phyloP scores from a whole-genome alignment of 2,329 filamentous ascomycete species.

The Ophiostoma ulmi region DNA sequence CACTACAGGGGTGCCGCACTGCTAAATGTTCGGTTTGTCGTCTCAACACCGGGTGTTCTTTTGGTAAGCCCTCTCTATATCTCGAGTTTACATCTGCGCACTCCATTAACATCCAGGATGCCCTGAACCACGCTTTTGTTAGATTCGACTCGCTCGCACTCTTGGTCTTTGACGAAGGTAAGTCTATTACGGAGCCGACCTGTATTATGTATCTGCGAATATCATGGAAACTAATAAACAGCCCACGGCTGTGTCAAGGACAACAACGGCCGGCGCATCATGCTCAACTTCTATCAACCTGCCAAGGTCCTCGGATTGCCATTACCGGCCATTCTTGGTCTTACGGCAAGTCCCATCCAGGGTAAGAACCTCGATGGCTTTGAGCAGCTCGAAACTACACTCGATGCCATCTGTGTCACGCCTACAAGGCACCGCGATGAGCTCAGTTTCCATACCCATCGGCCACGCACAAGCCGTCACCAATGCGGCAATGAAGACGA shows the following conservation, averaged over 20 bases:
- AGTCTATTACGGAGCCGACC: slow-evolving; percentile 23
- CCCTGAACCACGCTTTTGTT: slow-evolving; percentile 69
- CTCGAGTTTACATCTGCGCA: neutral
- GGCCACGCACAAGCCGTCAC: slow-evolving; percentile 49
- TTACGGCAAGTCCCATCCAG: slow-evolving; percentile 75
- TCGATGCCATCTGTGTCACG: slow-evolving; percentile 64
- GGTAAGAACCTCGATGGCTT: slow-evolving; percentile 53
- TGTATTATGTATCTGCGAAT: neutral
- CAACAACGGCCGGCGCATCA: slow-evolving; percentile 63
- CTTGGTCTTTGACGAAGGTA: slow-evolving; percentile 80
- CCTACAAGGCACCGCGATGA: slow-evolving; percentile 66
- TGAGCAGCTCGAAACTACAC: slow-evolving; percentile 58
- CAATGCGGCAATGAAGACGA: slow-evolving; percentile 37
- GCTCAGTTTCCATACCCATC: slow-evolving; percentile 62
- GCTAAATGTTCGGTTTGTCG: slow-evolving; percentile 60
- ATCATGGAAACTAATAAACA: slow-evolving; percentile 31
- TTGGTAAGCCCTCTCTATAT: slow-evolving; percentile 31
- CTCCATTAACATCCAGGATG: slow-evolving; percentile 44
- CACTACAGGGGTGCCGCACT: slow-evolving; percentile 57
- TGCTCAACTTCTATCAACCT: slow-evolving; percentile 64
- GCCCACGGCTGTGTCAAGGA: slow-evolving; percentile 69
- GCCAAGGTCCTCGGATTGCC: slow-evolving; percentile 36
- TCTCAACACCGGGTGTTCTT: slow-evolving; percentile 73
- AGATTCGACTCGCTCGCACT: slow-evolving; percentile 58
- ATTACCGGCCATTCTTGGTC: slow-evolving; percentile 65